These are phyloP conservation scores for Lodderomyces theae DNA, from an alignment of 1,139 yeast genomes.

Conservation along the genomic window DNA sequence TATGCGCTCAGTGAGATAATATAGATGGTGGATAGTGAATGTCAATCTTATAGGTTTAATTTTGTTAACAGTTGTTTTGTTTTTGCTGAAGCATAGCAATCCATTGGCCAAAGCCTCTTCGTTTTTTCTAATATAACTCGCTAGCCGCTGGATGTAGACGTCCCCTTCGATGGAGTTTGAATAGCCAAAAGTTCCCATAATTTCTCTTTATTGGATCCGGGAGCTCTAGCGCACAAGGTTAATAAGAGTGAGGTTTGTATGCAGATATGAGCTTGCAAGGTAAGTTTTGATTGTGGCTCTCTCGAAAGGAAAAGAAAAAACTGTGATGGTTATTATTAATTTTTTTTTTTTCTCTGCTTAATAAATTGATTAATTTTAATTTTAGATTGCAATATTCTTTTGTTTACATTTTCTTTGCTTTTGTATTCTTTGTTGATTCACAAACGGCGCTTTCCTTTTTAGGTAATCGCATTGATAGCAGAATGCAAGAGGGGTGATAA, in stretches of 20 bases:
- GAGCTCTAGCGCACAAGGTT: too few relatives aligned
- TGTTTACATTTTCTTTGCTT: background rate
- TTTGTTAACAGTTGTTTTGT: conserved; percentile 18
- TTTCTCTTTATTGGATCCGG: too few relatives aligned
- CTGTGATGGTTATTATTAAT: background rate
- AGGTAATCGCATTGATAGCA: background rate
- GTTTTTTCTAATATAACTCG: conserved; percentile 40
- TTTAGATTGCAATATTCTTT: background rate
- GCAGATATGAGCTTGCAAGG: too few relatives aligned
- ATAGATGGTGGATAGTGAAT: conserved; percentile 61
- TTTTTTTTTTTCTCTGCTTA: background rate
- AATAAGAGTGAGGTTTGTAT: too few relatives aligned
- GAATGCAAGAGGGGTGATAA: background rate
- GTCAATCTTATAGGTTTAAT: conserved; percentile 52
- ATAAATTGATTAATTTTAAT: conserved; percentile 1
- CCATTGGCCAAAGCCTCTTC: conserved; percentile 49
- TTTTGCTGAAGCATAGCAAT: conserved; percentile 40
- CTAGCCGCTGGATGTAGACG: conserved; percentile 40
- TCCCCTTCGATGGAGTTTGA: conserved; percentile 42
- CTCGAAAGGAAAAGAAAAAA: too few relatives aligned
- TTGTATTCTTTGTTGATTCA: too few relatives aligned
- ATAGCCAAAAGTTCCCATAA: conserved; percentile 22
- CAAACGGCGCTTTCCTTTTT: background rate
- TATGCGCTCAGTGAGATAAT: conserved; percentile 56
- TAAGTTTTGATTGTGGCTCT: background rate